These are phyloP conservation scores for Trichoderma harzianum DNA, from an alignment of 2,329 filamentous ascomycete genomes.

Conservation along the genomic window DNA sequence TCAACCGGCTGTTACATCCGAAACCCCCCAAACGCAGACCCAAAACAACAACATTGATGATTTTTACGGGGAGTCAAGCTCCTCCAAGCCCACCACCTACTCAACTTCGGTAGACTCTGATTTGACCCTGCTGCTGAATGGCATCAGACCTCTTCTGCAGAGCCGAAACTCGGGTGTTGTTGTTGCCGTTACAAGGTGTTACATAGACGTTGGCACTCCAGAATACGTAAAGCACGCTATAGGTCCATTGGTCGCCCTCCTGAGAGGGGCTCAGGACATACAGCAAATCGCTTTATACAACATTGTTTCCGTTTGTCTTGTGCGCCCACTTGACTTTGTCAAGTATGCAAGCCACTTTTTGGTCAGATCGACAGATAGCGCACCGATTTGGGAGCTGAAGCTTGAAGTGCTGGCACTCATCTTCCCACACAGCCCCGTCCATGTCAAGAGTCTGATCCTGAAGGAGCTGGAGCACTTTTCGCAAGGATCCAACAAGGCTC, in stretches of 20 bases:
- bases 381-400: conserved; percentile 85
- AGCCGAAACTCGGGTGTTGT: conserved; percentile 93
- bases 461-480: conserved; percentile 95
- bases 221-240: conserved; percentile 73
- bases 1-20: conserved; percentile 47
- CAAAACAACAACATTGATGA: conserved; percentile 50
- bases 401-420: conserved; percentile 86
- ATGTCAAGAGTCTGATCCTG: conserved; percentile 80
- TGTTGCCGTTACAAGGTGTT: conserved; percentile 79
- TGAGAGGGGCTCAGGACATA: conserved; percentile 82
- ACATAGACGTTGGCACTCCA: conserved; percentile 76
- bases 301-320: conserved; percentile 86
- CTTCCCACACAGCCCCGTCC: conserved; percentile 74
- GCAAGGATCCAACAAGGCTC: conserved; percentile 64
- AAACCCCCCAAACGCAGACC: neutral
- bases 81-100: conserved; percentile 41
- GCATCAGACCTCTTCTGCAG: conserved; percentile 79
- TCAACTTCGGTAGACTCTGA: conserved; percentile 69
- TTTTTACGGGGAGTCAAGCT: conserved; percentile 72
- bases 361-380: conserved; percentile 72
- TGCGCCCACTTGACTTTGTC: conserved; percentile 74
- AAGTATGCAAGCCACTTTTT: conserved; percentile 88
- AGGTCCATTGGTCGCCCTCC: conserved; percentile 79
- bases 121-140: conserved; percentile 73
- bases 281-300: conserved; percentile 90